A percentile compares a stretch with the other conserved stretches of the same genome.
phyloP scores from a whole-genome alignment of 768 basidiomycete species.

The Rhizopogon rudus region DNA sequence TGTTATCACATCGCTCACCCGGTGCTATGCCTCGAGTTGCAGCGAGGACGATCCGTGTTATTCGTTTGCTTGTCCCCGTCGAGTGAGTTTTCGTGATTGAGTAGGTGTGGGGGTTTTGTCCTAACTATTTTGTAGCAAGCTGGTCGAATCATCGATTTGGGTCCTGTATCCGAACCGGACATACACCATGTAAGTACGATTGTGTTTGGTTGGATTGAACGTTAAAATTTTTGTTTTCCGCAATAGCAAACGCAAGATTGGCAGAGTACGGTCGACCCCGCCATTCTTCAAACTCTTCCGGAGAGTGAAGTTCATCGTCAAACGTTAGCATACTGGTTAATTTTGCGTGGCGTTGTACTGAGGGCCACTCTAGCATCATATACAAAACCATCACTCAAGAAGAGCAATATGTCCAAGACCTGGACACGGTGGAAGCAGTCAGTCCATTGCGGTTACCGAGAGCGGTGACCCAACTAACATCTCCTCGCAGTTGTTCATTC shows the following conservation, averaged over 20 bases:
- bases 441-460: slow-evolving; percentile 16
- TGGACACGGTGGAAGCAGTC: slow-evolving; percentile 78
- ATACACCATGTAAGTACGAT: slow-evolving; percentile 20
- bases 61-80: slow-evolving; percentile 73
- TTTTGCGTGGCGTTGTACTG: background rate
- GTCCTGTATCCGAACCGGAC: slow-evolving; percentile 23
- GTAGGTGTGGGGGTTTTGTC: background rate
- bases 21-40: slow-evolving; percentile 88
- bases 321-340: slow-evolving; percentile 34
- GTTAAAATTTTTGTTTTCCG: slow-evolving; percentile 4
- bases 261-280: slow-evolving; percentile 44
- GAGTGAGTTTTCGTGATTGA: slow-evolving; percentile 34
- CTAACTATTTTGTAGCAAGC: slow-evolving; percentile 12
- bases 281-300: slow-evolving; percentile 52
- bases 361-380: slow-evolving; percentile 47
- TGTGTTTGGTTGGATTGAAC: slow-evolving; percentile 7
- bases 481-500: slow-evolving; percentile 45
- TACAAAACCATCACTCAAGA: slow-evolving; percentile 87
- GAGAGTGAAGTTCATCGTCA: slow-evolving; percentile 81
- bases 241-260: slow-evolving; percentile 39
- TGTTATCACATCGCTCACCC: slow-evolving; percentile 83
- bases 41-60: slow-evolving; percentile 79
- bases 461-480: slow-evolving; percentile 20
- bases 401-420: slow-evolving; percentile 83
- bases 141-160: slow-evolving; percentile 16